Evolutionary conservation across 805 yeast species (phyloP), one percentile per base, ranked within the genome.

Genomic region (Candida alai): DNA sequence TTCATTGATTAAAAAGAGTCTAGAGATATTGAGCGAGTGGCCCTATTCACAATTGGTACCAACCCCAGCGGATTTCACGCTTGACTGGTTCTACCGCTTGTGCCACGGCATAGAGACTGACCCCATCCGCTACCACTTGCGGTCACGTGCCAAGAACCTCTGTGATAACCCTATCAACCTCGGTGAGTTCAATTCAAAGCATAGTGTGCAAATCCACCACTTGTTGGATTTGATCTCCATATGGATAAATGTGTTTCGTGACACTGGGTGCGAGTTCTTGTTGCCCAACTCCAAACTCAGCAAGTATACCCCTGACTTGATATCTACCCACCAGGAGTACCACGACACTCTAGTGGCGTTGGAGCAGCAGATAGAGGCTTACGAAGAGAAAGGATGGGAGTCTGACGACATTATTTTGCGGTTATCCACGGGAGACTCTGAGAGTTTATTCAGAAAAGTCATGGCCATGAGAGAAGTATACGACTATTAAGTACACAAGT

Each of bases 51-150:
- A 47, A 22, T 38, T 73, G 20, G 48, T 74, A 4, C 59, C 67
- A 6, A 55, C 54, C 15, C 36, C 47, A 34, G n/a, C 32, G 40
- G 40, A 42, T 32, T 15, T 43, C 24, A 60, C 64, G 15, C 41
- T 62, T 19, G 36, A 42, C 3, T 57, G 68, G 60, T 40, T 73
- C 5, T 59, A 58, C 23, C 50, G 53, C 9, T 36, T 72, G 12
- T 74, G 78, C 45, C 56, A 55, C 26, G 61, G 64, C 26, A 72
- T 74, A 15, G 74, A 73, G 39, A 39, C 37, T 3, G 61, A 73
- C 39, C 80, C 80, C 2, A 54, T 70, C 12, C 57, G 59, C 35
- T 74, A 66, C 43, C 80, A 74, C 38, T 56, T 74, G 19, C 51
- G 79, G 24, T 53, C 70, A 2, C 35, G 48, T 5, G 53, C 60